These are phyloP conservation scores for Aspergillus heteromorphus DNA, from an alignment of 495 filamentous ascomycete species.

Conservation along the genomic window DNA sequence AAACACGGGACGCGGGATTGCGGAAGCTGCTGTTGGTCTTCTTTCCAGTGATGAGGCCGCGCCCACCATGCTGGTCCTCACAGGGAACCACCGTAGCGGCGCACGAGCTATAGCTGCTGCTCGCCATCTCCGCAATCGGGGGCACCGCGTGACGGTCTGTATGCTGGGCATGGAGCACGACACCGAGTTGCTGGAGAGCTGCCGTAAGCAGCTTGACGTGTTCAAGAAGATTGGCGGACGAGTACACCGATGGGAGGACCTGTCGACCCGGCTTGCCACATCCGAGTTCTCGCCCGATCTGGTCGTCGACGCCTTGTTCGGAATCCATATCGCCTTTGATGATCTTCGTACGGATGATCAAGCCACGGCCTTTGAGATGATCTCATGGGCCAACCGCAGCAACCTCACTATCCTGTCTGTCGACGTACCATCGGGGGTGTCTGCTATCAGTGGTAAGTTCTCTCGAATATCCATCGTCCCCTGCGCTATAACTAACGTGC, in stretches of 20 bases:
- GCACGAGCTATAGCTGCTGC: constrained; percentile 79
- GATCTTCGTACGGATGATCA: constrained; percentile 77
- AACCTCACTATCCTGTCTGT: constrained; percentile 74
- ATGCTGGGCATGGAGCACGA: constrained; percentile 75
- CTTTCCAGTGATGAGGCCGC: constrained; percentile 39
- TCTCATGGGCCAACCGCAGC: constrained; percentile 80
- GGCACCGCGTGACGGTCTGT: constrained; percentile 71
- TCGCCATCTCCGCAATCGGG: constrained; percentile 77
- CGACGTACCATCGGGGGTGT: constrained; percentile 81
- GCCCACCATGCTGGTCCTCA: constrained; percentile 72
- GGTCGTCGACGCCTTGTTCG: constrained; percentile 84
- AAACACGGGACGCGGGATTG: constrained; percentile 83
- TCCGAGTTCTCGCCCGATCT: constrained; percentile 63
- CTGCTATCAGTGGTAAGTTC: constrained; percentile 66
- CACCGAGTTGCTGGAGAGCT: constrained; percentile 65
- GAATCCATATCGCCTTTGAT: constrained; percentile 77
- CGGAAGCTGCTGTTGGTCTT: constrained; percentile 67
- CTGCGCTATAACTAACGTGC: neutral
- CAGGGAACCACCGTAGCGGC: constrained; percentile 83
- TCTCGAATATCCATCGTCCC: too few species aligned
- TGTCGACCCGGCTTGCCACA: constrained; percentile 47
- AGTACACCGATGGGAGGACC: constrained; percentile 53
- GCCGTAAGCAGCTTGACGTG: constrained; percentile 68
- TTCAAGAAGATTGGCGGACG: constrained; percentile 72
- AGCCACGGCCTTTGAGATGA: constrained; percentile 72